Evolutionary conservation across 331 rosid genomes (phyloP), one percentile per base, ranked within the genome.

Genomic region (Rhamnella rubrinervis): DNA sequence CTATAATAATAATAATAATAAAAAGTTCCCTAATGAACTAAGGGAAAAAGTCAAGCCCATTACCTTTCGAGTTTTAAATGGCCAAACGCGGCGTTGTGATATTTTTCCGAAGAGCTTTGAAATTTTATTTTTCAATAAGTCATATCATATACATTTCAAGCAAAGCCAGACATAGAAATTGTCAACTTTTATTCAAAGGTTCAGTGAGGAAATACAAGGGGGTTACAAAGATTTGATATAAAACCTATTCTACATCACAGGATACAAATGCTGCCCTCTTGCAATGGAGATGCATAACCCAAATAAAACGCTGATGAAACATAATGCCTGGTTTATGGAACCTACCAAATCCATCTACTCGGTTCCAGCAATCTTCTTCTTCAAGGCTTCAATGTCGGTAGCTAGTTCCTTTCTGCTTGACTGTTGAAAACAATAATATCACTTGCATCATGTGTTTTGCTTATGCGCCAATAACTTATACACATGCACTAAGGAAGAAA

Each of bases 321-420:
- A 12, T 14, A 68, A 41, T 58, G 26, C 26, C 26, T 60, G 57
- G 81, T 70, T 68, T 55, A 12, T 41, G 73, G 44, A 62, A 67
- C 60, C 75, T 18, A 18, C 51, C 35, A 47, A 63, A 37, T 44
- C 53, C 53, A 69, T 72, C 78, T 84, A 93, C 75, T 91, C 98
- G 4, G 95, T 74, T 77, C 98, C 98, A 6, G 97, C 70, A 59
- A 92, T 87, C 82, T 89, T 89, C 86, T 89, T 89, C 89, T 92
- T 92, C 80, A 92, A 70, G 25, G 77, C 47, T 12, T 93, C 98
- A 63, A 93, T 88, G 71, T 93, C 98, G 8, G 89, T 84, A 51
- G 91, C 92, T 65, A 91, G 86, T 78, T 93, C 98, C 82, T 93
- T 93, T 83, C 98, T 91, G 78, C 78, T 80, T 18, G 84, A 80